phyloP scores from a whole-genome alignment of 2,329 filamentous ascomycete species.

The Cyanodermella asteris region DNA sequence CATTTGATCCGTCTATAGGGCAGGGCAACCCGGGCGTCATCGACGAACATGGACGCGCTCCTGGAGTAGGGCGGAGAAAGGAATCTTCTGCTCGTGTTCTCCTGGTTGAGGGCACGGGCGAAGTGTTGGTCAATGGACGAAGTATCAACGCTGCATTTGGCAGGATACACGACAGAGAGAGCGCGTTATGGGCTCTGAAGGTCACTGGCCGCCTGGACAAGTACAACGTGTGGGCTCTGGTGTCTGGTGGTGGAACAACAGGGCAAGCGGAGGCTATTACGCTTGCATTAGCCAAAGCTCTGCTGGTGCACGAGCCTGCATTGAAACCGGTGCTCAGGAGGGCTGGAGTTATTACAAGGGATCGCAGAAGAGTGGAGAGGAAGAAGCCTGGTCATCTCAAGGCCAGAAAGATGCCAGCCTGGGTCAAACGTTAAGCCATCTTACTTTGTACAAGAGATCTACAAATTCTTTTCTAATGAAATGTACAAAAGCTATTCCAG shows the following conservation, averaged over 20 bases:
- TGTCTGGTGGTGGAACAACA: constrained; percentile 71
- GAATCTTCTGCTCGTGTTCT: constrained; percentile 64
- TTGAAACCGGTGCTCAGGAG: constrained; percentile 70
- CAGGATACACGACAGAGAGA: constrained; percentile 81
- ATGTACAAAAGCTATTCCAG: no score
- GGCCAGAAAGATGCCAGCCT: constrained; percentile 91
- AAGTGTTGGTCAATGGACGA: constrained; percentile 78
- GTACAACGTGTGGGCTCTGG: constrained; percentile 84
- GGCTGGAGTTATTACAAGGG: constrained; percentile 81
- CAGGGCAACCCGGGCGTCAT: constrained; percentile 40
- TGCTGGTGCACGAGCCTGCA: constrained; percentile 77
- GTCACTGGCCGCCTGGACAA: constrained; percentile 69
- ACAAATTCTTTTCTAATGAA: no score
- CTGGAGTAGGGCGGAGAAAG: constrained; percentile 72
- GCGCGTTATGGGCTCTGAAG: constrained; percentile 76
- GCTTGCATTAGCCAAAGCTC: constrained; percentile 66
- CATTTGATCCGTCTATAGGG: constrained; percentile 48
- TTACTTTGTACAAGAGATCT: no score
- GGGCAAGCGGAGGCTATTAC: constrained; percentile 92
- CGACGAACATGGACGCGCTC: constrained; percentile 56
- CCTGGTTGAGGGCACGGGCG: constrained; percentile 79
- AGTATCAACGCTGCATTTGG: constrained; percentile 63
- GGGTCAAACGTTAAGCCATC: constrained; percentile 82
- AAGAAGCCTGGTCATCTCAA: constrained; percentile 96
- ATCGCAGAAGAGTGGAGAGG: constrained; percentile 80